Percentiles rank a stretch among this genome's conserved stretches.
These are phyloP conservation scores for Hyaloperonospora arabidopsidis DNA, from an alignment of 352 stramenopile species.

Conservation along the genomic window DNA sequence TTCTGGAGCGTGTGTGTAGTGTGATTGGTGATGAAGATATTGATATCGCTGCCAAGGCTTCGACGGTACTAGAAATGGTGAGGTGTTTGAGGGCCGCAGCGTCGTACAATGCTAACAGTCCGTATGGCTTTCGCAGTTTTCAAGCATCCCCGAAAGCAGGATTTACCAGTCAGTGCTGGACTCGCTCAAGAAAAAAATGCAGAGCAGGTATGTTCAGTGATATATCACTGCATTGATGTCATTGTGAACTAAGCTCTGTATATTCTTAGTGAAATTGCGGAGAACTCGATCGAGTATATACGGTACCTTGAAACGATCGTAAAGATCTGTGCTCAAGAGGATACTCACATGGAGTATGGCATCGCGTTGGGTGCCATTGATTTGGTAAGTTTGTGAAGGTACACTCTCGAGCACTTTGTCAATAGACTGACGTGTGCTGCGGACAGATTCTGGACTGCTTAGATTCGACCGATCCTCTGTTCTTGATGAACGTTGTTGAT, in stretches of 20 bases:
- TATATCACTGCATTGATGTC: neutral
- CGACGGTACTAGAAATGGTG: conserved; percentile 56
- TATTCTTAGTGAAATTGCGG: conserved; percentile 26
- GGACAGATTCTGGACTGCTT: conserved; percentile 60
- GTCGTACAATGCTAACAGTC: conserved; percentile 4
- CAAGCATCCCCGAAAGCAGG: conserved; percentile 26
- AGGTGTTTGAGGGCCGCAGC: conserved; percentile 1
- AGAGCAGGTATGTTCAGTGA: conserved; percentile 34
- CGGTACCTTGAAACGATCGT: conserved; percentile 70
- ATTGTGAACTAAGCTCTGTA: conserved; percentile 7
- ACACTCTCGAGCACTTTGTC: neutral
- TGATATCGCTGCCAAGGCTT: conserved; percentile 58
- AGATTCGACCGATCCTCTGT: conserved; percentile 68
- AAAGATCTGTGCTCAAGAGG: conserved; percentile 45
- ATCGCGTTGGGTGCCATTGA: conserved; percentile 38
- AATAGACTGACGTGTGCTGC: conserved; percentile 7
- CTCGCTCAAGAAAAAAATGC: conserved; percentile 34
- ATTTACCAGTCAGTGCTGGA: conserved; percentile 51
- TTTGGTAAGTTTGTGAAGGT: conserved; percentile 19
- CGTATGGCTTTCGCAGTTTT: conserved; percentile 25
- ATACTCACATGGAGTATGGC: conserved; percentile 55
- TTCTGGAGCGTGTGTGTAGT: conserved; percentile 53
- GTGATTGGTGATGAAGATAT: conserved; percentile 62
- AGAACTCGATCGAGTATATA: conserved; percentile 69
- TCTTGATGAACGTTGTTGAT: conserved; percentile 81